Base-by-base conservation (phyloP, 139 green algal genomes). In the Deuterostichococcus epilithicus region DNA sequence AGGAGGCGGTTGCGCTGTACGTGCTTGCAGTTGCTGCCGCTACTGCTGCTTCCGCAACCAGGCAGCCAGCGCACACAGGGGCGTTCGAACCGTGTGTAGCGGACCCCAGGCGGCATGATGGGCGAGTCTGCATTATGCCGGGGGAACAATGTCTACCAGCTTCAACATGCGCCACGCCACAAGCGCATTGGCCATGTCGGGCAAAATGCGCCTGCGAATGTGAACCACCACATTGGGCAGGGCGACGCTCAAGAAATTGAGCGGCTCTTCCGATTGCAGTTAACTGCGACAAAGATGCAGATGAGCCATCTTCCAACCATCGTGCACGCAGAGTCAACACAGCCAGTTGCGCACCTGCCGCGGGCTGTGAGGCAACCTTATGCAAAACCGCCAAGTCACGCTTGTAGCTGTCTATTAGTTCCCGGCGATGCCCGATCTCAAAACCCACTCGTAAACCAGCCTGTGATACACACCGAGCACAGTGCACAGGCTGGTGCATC, bases 71-170 rank as follows among this genome's bases (percentile, higher is more conserved):
- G n/a, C n/a, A n/a, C n/a, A n/a, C n/a, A n/a, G n/a, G n/a, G n/a
- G n/a, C n/a, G n/a, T n/a, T n/a, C n/a, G n/a, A n/a, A n/a, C n/a
- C n/a, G n/a, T n/a, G n/a, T n/a, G n/a, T n/a, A n/a, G n/a, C n/a
- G n/a, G n/a, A n/a, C n/a, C n/a, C n/a, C n/a, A n/a, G n/a, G n/a
- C n/a, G n/a, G n/a, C n/a, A n/a, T n/a, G n/a, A n/a, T n/a, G n/a
- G n/a, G n/a, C n/a, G n/a, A n/a, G n/a, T n/a, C n/a, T n/a, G n/a
- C n/a, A n/a, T n/a, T 66, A 66, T 3, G 58, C 58, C 28, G 58
- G 58, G 58, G 58, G 58, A 66, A 66, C 28, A 26, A 66, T 66
- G 58, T 66, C n/a, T n/a, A n/a, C n/a, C n/a, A n/a, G n/a, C n/a
- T n/a, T n/a, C n/a, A n/a, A n/a, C n/a, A 66, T 3, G 58, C 58